These are phyloP conservation scores for Calonectria fujianensis DNA, from an alignment of 2,329 filamentous ascomycete species.

Conservation along the genomic window DNA sequence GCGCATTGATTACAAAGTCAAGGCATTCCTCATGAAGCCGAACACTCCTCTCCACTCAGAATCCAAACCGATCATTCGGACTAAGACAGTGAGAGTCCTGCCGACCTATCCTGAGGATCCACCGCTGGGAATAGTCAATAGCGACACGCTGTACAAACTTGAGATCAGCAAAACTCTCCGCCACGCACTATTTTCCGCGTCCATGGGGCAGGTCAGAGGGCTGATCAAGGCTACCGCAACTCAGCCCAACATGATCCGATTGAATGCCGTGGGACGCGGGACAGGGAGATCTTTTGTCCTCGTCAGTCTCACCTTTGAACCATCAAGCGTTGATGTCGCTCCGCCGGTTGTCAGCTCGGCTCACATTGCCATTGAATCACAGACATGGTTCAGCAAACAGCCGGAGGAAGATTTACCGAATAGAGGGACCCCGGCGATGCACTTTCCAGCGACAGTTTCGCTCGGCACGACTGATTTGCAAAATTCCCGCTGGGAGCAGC, in stretches of 20 bases:
- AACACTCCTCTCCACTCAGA: not conserved
- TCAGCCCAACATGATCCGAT: not conserved
- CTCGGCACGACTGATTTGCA: not conserved
- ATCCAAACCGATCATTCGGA: not conserved
- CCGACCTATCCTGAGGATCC: not conserved
- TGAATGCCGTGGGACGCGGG: slow-evolving; percentile 8
- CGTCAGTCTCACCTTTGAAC: not conserved
- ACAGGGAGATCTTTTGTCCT: not conserved
- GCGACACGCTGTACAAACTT: not conserved
- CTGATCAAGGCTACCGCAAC: not conserved
- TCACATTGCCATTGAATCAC: not conserved
- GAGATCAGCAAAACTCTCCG: not conserved
- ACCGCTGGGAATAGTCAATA: not conserved
- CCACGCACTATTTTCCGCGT: not conserved
- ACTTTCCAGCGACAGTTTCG: not conserved
- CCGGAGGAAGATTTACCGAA: not conserved
- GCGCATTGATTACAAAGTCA: slow-evolving; percentile 15
- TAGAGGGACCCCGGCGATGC: not conserved
- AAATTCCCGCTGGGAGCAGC: not conserved
- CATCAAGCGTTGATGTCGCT: not conserved
- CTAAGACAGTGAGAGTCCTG: not conserved
- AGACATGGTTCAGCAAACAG: not conserved
- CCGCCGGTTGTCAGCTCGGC: not conserved
- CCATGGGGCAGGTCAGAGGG: not conserved
- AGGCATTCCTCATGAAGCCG: not conserved